Evolutionary conservation across 2,329 filamentous ascomycete genomes (phyloP), one percentile per base, ranked within the genome.

Genomic region (Paecilomyces niveus): DNA sequence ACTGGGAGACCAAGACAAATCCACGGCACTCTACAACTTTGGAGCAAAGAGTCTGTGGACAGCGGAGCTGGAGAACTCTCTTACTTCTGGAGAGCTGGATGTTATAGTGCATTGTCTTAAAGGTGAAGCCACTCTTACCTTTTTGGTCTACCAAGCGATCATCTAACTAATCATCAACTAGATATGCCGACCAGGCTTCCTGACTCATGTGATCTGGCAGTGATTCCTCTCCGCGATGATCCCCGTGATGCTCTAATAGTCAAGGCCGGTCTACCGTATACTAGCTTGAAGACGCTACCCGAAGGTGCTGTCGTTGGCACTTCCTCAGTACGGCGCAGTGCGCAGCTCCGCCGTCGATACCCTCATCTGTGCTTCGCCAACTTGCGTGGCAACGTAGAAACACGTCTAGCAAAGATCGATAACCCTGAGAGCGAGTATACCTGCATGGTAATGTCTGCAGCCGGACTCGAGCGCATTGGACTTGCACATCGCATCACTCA

Each of bases 21-120:
- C 83, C 57, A 94, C 90, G 24, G 87, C 91, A 4, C 82, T 96
- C 59, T 90, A 93, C 74, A 88, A 89, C 67, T 87, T 96, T 72
- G 89, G 87, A 63, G 89, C 90, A 61, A 96, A 96, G 79, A 88
- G 87, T 49, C 78, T 96, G 60, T 97, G 92, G 92, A 96, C 92
- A 6, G 85, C 89, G 62, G 92, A 96, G 77, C 80, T 97, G 53
- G 92, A 97, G 75, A 87, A 85, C 8, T 81, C 85, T 68, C 81
- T 96, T 45, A 76, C 84, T 53, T 80, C 83, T 35, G 80, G 83
- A 58, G 80, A 88, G 64, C 72, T 95, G 62, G 89, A 95, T 75
- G 73, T 93, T 76, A 95, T 96, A 5, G 33, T 39, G 33, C 33
- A 39, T n/a, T 39, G 33, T 39, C 33, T 39, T 8, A 39, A 39